phyloP scores from a whole-genome alignment of 78 protist species.

The Ministeria vibrans region DNA sequence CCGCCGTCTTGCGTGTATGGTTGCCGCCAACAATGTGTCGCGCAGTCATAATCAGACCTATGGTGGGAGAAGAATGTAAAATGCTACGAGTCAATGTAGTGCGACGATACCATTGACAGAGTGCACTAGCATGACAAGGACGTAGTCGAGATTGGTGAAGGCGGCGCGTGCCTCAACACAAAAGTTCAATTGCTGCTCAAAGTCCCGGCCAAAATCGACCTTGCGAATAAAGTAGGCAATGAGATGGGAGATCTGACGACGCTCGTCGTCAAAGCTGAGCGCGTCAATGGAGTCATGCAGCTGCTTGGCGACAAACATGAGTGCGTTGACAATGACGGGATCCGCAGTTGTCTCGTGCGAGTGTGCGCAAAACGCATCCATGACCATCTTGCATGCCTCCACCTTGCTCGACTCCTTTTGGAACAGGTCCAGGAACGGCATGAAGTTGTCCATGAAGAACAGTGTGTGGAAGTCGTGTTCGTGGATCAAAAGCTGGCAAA shows the following conservation, averaged over 20 bases:
- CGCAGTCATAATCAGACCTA: conserved; percentile 36
- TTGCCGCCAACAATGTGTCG: conserved; percentile 36
- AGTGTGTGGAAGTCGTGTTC: no score
- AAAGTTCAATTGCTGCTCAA: conserved; percentile 68
- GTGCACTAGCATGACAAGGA: conserved; percentile 42
- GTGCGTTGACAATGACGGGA: conserved; percentile 43
- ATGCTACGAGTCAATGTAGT: no score
- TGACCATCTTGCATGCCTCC: conserved; percentile 16
- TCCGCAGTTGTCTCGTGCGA: conserved; percentile 19
- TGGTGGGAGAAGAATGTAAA: no score
- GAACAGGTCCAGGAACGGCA: conserved; percentile 67
- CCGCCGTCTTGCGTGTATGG: conserved; percentile 61
- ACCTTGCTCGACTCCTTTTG: background rate
- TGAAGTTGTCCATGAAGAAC: conserved; percentile 35
- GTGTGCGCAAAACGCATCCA: background rate
- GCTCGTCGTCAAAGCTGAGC: conserved; percentile 56
- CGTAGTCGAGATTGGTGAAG: conserved; percentile 65
- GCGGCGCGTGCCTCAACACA: conserved; percentile 66
- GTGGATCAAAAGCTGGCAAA: no score
- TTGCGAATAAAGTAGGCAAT: conserved; percentile 39
- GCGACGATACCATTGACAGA: conserved; percentile 36
- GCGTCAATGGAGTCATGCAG: conserved; percentile 69
- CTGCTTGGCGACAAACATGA: conserved; percentile 50
- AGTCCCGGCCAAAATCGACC: conserved; percentile 52
- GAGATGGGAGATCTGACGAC: conserved; percentile 51